Base-by-base conservation (phyloP, 2,329 filamentous ascomycete species). In the Microsporum ferrugineum region DNA sequence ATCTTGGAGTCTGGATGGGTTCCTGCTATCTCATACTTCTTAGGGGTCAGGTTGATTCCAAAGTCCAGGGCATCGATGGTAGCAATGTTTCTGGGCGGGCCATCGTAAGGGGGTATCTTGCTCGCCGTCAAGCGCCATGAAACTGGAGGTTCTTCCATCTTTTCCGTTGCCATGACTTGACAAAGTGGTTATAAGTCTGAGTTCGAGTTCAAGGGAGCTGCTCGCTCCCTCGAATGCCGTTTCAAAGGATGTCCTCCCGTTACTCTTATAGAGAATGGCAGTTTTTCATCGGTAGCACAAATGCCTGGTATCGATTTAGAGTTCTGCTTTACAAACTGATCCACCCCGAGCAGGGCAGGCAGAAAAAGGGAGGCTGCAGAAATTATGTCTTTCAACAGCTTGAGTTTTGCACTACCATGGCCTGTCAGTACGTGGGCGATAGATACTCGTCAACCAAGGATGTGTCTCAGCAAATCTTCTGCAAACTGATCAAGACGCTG, bases 21-120 rank as follows among this genome's bases (percentile, higher is more conserved):
- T 27, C 73, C 73, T 34, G 65, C 62, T 45, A 76, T 73, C 27
- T 70, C 61, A 61, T 75, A 73, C 12, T 65, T 63, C 57, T 70
- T 72, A 3, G 73, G 73, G 38, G 72, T 66, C 1, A 75, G 66
- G 2, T 60, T 66, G 8, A 66, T 41, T 49, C 71, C 70, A 56
- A 75, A 75, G 5, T 68, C 36, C 7, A 74, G 65, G 6, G 67
- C 65, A 57, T 71, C 67, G 23, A 70, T 69, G 45, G 61, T 63
- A 4, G 61, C 63, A 23, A 70, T 51, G 38, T 70, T 70, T 10
- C 68, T 66, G 2, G 68, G 68, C 10, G 67, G 67, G 1, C 67
- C 68, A 53, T 64, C 57, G 53, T 70, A 68, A 45, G 56, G 41
- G 17, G 64, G 61, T 2, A 63, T 58, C 33, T 51, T 49, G 23